Base-by-base conservation (phyloP, 129 eudicot genomes). In the Gnaphalium uliginosum region DNA sequence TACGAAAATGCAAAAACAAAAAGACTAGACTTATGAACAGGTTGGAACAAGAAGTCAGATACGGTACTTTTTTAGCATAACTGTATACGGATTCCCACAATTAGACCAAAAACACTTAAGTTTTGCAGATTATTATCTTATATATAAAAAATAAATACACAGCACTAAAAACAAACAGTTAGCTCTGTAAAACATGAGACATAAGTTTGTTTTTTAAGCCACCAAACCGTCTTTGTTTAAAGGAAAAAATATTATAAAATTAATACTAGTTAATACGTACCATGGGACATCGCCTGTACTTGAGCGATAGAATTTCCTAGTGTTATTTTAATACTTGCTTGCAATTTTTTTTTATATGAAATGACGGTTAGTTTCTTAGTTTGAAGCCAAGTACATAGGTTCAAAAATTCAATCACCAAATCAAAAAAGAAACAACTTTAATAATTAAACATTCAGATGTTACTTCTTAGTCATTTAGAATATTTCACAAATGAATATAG, bases 1-100 rank as follows among this genome's bases (percentile, higher is more conserved):
- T 46, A 46, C 53, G 18, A 46, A 67, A 67, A 39, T 14, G 19
- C 56, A 39, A 37, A 37, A 67, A 67, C 56, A 67, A 19, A 67
- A 37, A 23, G 8, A 46, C 53, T 14, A 13, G 53, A 46, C 18
- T 13, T 46, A 14, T 14, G 53, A 11, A 46, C 18, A 46, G 53
- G n/a, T 46, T 46, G 53, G 6, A 46, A 43, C 51, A 43, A 43
- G 51, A 43, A 43, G 51, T 43, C 18, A 43, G 51, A 43, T 43
- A 43, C 18, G 18, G 51, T 43, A 43, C 18, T 43, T 43, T 43
- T 43, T 43, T 43, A 43, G 18, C 17, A 13, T 13, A 43, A 43
- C 51, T 13, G 51, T 18, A 43, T 13, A 13, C 2, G 51, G 18
- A 43, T 14, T 43, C 51, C 50, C 51, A 43, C 18, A 13, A 39